These are phyloP conservation scores for Triglochin maritima DNA, from an alignment of 106 monocot genomes.

Conservation along the genomic window DNA sequence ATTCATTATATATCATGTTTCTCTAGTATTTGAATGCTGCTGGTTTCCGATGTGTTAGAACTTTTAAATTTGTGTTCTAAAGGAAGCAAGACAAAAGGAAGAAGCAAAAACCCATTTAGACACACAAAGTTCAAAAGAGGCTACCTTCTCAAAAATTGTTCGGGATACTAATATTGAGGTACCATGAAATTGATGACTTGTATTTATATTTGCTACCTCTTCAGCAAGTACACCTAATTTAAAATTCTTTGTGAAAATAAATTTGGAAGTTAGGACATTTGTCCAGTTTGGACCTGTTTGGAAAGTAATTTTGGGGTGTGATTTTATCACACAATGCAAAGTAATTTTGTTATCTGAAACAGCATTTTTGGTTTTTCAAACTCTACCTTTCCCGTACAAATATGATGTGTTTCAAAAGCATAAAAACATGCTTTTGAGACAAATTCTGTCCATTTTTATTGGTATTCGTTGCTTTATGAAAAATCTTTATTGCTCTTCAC, in stretches of 20 bases:
- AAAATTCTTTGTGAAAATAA: background rate
- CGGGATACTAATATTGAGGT: conserved; percentile 68
- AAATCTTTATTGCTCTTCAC: too few relatives aligned
- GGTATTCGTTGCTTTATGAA: too few relatives aligned
- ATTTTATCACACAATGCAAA: too few relatives aligned
- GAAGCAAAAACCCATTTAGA: conserved; percentile 31
- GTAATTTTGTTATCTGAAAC: too few relatives aligned
- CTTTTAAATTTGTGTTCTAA: too few relatives aligned
- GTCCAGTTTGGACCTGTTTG: too few relatives aligned
- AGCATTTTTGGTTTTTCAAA: too few relatives aligned
- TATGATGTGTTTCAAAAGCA: too few relatives aligned
- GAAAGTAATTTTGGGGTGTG: too few relatives aligned
- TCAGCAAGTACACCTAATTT: background rate
- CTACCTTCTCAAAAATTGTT: conserved; percentile 50
- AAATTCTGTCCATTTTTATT: too few relatives aligned
- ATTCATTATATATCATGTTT: background rate
- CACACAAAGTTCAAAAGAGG: conserved; percentile 42
- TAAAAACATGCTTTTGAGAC: too few relatives aligned
- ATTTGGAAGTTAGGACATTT: background rate
- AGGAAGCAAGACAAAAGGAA: conserved; percentile 69
- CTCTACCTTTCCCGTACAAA: too few relatives aligned
- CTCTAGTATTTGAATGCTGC: background rate
- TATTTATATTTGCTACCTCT: background rate
- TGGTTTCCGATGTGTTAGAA: background rate
- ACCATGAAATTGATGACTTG: background rate